phyloP scores from a whole-genome alignment of 306 rosid genomes.

The Trifolium fragiferum region DNA sequence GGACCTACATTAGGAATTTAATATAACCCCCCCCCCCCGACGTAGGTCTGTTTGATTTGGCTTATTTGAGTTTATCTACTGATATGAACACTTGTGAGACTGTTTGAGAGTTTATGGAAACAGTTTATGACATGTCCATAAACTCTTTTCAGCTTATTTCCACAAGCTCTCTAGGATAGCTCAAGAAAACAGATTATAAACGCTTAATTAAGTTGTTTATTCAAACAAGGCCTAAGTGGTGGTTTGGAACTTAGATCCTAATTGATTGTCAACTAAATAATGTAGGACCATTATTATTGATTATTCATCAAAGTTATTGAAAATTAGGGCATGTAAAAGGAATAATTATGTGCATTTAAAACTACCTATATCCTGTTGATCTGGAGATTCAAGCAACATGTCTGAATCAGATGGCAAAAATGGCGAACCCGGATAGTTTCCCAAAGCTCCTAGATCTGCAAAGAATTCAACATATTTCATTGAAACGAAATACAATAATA shows the following conservation, averaged over 20 bases:
- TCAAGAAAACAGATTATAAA: no score
- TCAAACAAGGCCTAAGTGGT: neutral
- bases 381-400: constrained; percentile 89
- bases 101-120: neutral
- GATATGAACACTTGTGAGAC: neutral
- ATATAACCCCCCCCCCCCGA: neutral
- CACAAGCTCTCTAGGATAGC: neutral
- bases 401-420: constrained; percentile 95
- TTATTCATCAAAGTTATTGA: constrained; percentile 19
- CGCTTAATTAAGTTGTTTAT: no score
- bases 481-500: no score
- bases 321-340: neutral
- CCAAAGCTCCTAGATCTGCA: constrained; percentile 96
- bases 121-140: neutral
- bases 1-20: neutral
- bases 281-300: constrained; percentile 20
- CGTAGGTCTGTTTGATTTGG: neutral
- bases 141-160: no score
- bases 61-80: neutral
- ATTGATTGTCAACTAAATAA: constrained; percentile 12
- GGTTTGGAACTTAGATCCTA: neutral
- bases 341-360: neutral
- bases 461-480: constrained; percentile 24
- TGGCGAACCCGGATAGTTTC: constrained; percentile 93
- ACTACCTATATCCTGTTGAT: constrained; percentile 93